A percentile compares a stretch with the other conserved stretches of the same genome.
These are phyloP conservation scores for Gnaphalium uliginosum DNA, from an alignment of 129 eudicot genomes.

Conservation along the genomic window DNA sequence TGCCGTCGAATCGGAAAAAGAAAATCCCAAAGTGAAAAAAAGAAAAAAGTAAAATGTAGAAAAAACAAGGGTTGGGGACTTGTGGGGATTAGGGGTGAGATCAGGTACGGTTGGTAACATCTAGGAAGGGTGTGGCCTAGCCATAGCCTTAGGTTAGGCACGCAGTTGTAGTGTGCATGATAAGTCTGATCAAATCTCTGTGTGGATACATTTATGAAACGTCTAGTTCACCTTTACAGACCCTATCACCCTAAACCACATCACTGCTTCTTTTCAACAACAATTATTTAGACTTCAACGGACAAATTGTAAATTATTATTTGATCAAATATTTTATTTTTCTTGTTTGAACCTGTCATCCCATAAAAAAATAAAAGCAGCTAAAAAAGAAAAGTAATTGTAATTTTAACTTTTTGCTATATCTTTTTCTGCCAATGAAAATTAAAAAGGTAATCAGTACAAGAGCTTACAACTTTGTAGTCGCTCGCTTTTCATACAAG, in stretches of 20 bases:
- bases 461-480: neutral
- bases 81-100: neutral
- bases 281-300: too few species aligned
- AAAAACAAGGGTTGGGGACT: neutral
- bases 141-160: neutral
- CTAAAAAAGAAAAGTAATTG: too few species aligned
- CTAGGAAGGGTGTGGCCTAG: conserved; percentile 2
- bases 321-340: too few species aligned
- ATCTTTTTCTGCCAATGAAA: neutral
- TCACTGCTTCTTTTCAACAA: too few species aligned
- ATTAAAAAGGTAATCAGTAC: too few species aligned
- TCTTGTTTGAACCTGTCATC: too few species aligned
- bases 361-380: too few species aligned
- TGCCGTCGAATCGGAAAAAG: conserved; percentile 18
- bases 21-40: neutral
- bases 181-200: conserved; percentile 15
- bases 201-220: neutral
- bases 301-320: too few species aligned
- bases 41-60: neutral
- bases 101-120: neutral
- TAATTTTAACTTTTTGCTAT: neutral
- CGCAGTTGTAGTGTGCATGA: neutral
- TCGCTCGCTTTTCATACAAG: neutral
- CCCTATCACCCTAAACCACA: neutral
- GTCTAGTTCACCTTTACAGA: conserved; percentile 2